Conservation (phyloP, 306 rosid genomes). For the Malus sieversii region DNA sequence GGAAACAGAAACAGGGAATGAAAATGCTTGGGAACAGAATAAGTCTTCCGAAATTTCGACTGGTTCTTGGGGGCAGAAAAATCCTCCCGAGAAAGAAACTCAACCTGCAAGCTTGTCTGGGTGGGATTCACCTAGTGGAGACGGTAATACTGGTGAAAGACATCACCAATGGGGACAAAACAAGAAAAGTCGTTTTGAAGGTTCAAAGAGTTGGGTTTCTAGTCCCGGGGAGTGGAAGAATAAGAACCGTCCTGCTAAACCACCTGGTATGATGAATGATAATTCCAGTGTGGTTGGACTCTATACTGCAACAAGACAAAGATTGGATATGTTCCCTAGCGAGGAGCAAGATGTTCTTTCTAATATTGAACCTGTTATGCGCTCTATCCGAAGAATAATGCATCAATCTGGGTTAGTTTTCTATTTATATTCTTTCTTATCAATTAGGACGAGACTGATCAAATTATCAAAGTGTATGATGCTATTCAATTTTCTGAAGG, state of each 20-base stretch:
- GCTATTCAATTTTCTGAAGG: not conserved
- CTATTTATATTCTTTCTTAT: not conserved
- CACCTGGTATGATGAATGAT: conserved; percentile 41
- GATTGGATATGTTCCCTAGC: conserved; percentile 61
- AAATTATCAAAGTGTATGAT: not conserved
- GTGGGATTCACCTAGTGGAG: conserved; percentile 51
- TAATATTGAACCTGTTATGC: conserved; percentile 56
- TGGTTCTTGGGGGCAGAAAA: conserved; percentile 9
- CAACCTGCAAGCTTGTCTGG: conserved; percentile 32
- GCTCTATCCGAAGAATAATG: conserved; percentile 63
- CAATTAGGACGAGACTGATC: not conserved
- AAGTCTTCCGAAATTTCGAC: too few relatives aligned
- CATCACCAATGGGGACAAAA: conserved; percentile 47
- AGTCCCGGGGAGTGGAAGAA: conserved; percentile 58
- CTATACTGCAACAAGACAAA: conserved; percentile 39
- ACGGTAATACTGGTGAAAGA: conserved; percentile 26
- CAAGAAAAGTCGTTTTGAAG: conserved; percentile 49
- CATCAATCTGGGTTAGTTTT: conserved; percentile 73
- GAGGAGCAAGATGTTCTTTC: conserved; percentile 67
- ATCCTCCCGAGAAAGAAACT: not conserved
- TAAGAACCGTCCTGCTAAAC: conserved; percentile 41
- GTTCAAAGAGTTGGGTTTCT: conserved; percentile 64
- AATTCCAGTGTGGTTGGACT: conserved; percentile 20
- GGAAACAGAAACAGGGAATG: too few relatives aligned
- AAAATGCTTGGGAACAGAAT: not conserved